Evolutionary conservation across 306 rosid genomes (phyloP).

Genomic region (Inga laurina): DNA sequence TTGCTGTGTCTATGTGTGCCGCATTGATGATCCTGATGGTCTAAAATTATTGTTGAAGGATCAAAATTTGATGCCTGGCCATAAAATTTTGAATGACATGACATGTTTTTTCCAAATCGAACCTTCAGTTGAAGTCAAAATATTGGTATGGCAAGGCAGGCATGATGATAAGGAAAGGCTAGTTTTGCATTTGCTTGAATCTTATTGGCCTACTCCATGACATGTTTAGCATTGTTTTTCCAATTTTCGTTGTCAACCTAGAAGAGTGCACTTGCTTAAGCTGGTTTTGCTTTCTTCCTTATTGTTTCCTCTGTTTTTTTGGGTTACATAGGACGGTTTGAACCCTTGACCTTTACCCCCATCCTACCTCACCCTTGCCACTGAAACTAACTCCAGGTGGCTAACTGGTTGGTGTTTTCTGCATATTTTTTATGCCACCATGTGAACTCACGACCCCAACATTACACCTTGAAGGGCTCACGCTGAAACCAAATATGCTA

Average conservation of each 20-base stretch:
- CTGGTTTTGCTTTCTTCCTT: background rate
- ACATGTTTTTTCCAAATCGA: background rate
- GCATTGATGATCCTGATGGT: slow-evolving; percentile 25
- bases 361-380: background rate
- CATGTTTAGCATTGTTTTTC: background rate
- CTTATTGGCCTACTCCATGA: background rate
- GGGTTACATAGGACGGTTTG: background rate
- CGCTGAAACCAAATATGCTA: background rate
- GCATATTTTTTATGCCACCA: background rate
- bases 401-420: background rate
- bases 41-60: slow-evolving; percentile 20
- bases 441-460: background rate
- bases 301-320: background rate
- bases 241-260: background rate
- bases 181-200: background rate
- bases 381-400: background rate
- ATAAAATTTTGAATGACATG: background rate
- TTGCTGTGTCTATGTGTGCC: slow-evolving; percentile 21
- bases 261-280: background rate
- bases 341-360: background rate
- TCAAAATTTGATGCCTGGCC: slow-evolving; percentile 17
- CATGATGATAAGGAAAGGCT: background rate
- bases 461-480: background rate
- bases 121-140: background rate
- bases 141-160: background rate